Conservation (phyloP, 2,329 filamentous ascomycete species). For the Xylariaceae sp. region DNA sequence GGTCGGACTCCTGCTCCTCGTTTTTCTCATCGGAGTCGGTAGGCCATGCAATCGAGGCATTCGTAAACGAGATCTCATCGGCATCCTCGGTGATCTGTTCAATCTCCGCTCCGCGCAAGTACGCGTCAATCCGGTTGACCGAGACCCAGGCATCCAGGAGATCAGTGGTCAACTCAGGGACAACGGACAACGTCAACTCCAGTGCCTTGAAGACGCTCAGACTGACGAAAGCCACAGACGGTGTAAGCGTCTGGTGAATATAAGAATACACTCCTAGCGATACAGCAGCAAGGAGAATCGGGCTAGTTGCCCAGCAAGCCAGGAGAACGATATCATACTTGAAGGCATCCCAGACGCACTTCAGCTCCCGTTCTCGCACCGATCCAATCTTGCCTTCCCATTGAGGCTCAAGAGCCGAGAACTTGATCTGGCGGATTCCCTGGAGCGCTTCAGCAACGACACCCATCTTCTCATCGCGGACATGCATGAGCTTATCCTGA, state of each 20-base stretch:
- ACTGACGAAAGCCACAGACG: slow-evolving; percentile 74
- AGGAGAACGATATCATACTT: slow-evolving; percentile 57
- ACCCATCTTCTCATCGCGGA: slow-evolving; percentile 68
- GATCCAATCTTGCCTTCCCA: slow-evolving; percentile 67
- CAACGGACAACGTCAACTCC: slow-evolving; percentile 62
- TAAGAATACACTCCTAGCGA: slow-evolving; percentile 64
- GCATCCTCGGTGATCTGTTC: slow-evolving; percentile 48
- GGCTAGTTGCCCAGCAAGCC: slow-evolving; percentile 66
- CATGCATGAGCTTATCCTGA: slow-evolving; percentile 68
- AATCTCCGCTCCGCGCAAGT: slow-evolving; percentile 63
- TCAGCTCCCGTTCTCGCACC: slow-evolving; percentile 61
- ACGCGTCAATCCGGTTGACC: slow-evolving; percentile 64
- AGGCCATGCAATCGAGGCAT: slow-evolving; percentile 70
- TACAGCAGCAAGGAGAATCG: slow-evolving; percentile 66
- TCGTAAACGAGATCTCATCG: slow-evolving; percentile 58
- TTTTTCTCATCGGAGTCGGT: slow-evolving; percentile 47
- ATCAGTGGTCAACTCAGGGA: slow-evolving; percentile 69
- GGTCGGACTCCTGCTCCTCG: slow-evolving; percentile 46
- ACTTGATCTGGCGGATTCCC: slow-evolving; percentile 81
- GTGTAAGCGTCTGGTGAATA: slow-evolving; percentile 56
- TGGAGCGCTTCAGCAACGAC: slow-evolving; percentile 72
- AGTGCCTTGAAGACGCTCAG: slow-evolving; percentile 70
- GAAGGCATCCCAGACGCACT: slow-evolving; percentile 62
- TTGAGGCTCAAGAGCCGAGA: slow-evolving; percentile 67
- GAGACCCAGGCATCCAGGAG: slow-evolving; percentile 70